Base-by-base conservation (phyloP, 306 rosid species). In the Quercus robur region DNA sequence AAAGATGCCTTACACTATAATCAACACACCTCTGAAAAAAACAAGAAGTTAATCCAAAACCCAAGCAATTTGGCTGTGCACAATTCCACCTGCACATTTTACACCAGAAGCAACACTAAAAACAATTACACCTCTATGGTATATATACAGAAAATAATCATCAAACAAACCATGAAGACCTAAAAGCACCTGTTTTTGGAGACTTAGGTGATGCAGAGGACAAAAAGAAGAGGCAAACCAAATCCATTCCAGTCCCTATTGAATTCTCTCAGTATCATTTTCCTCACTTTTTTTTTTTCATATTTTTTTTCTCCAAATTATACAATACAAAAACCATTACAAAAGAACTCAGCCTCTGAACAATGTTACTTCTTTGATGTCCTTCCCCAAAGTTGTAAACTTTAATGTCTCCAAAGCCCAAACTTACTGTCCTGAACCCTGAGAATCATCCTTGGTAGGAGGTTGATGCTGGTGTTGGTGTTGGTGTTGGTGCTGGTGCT, bases 391-490 rank as follows among this genome's bases (percentile, higher is more conserved):
- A 72, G 72, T 76, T 77, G 82, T 49, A 56, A 30, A 77, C 72
- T 62, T 64, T 49, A 11, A 68, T 35, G 54, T 57, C 56, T 63
- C 73, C 78, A 75, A 51, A 38, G 21, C 25, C 61, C 18, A 21
- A 68, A 25, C 31, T 87, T 87, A 88, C 87, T 89, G 92, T 35
- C 89, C 99, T 67, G 98, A 93, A 69, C 88, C 92, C 84, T 93
- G 98, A 83, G 99, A 95, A 84, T 95, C 98, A 88, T 95, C 97
- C 86, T 95, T 90, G 28, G 91, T 57, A 84, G 94, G 77, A 68
- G 90, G 78, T 56, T 82, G 91, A 5, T 82, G 89, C 4, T 87
- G 88, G 1, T 86, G 90, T 0, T 80, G 83, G 20, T 86, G 92
- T 0, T 82, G 86, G 2, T 85, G 87, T 0, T 73, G 82, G 0